Evolutionary conservation across 2,329 filamentous ascomycete genomes (phyloP).

Genomic region (Diaporthe batatas): DNA sequence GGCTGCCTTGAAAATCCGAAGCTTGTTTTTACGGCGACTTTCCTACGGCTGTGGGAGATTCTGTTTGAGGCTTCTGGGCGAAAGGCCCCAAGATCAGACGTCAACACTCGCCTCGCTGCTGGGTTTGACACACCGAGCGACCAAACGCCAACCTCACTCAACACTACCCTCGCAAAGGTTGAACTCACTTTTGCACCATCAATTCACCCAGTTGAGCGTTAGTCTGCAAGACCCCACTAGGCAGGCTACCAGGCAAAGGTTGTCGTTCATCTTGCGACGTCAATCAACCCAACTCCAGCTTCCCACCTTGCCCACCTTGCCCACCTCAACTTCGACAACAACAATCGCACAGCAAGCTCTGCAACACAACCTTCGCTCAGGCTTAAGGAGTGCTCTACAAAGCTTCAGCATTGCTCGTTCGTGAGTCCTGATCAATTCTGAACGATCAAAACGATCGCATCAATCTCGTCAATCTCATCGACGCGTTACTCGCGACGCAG

Average conservation of each 20-base stretch:
- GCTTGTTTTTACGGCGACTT: background rate
- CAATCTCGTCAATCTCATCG: background rate
- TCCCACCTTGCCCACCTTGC: background rate
- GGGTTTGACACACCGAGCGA: conserved; percentile 3
- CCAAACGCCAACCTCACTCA: background rate
- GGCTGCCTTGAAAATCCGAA: conserved; percentile 7
- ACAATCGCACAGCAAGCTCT: conserved; percentile 15
- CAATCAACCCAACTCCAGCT: conserved; percentile 10
- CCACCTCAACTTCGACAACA: conserved; percentile 13
- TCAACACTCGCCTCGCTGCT: background rate
- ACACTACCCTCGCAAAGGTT: background rate
- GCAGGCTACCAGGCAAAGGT: background rate
- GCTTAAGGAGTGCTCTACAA: background rate
- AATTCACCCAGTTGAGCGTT: background rate
- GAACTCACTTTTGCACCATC: background rate
- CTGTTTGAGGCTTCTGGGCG: background rate
- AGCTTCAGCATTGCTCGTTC: background rate
- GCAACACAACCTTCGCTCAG: conserved; percentile 2
- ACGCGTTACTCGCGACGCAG: conserved; percentile 17
- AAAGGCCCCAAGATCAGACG: background rate
- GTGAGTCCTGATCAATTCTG: conserved; percentile 1
- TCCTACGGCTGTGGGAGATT: background rate
- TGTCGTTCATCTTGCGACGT: background rate
- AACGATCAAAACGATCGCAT: background rate
- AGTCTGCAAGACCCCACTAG: background rate